Evolutionary conservation across 352 stramenopile genomes (phyloP).

Genomic region (Phytophthora foliorum): DNA sequence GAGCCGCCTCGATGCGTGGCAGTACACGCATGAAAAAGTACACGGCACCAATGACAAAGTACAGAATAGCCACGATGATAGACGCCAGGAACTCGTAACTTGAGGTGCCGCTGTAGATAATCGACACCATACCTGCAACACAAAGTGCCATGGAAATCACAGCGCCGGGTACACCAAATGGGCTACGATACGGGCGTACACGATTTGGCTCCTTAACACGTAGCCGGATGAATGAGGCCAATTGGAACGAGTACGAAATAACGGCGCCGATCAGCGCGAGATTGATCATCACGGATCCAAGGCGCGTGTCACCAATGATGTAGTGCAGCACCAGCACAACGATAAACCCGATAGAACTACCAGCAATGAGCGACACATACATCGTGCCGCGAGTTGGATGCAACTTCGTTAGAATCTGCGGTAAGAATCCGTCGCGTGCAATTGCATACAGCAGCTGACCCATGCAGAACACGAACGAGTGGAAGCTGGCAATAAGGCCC

Average conservation of each 20-base stretch:
- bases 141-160: conserved; percentile 57
- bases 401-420: conserved; percentile 54
- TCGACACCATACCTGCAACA: conserved; percentile 59
- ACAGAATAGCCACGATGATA: conserved; percentile 60
- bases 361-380: conserved; percentile 63
- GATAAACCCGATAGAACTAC: conserved; percentile 53
- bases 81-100: conserved; percentile 72
- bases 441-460: conserved; percentile 73
- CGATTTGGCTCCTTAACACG: conserved; percentile 62
- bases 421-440: conserved; percentile 69
- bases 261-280: conserved; percentile 72
- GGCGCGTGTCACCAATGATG: conserved; percentile 62
- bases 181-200: conserved; percentile 57
- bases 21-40: conserved; percentile 60
- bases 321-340: conserved; percentile 65
- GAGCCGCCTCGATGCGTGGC: conserved; percentile 37
- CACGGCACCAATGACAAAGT: conserved; percentile 57
- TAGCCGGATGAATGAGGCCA: conserved; percentile 65
- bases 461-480: conserved; percentile 88
- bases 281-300: conserved; percentile 78
- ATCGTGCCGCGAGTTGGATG: conserved; percentile 59
- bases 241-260: conserved; percentile 71
- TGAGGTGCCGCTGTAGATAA: conserved; percentile 70
- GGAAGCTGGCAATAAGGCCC: conserved; percentile 71
- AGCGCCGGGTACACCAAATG: conserved; percentile 63